phyloP scores from a whole-genome alignment of 2,329 filamentous ascomycete species.

The Lachnellula willkommii region DNA sequence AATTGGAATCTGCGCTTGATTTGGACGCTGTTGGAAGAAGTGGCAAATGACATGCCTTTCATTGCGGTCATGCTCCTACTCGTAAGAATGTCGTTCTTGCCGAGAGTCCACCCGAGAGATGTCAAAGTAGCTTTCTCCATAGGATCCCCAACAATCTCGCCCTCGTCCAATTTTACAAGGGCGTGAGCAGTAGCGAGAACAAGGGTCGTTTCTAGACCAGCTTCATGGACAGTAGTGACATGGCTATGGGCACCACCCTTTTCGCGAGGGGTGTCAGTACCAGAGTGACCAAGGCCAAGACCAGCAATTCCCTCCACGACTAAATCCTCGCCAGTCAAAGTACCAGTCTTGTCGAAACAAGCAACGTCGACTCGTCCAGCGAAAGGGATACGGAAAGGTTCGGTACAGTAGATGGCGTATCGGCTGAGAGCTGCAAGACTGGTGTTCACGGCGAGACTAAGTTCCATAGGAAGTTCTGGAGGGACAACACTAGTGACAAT shows the following conservation, averaged over 20 bases:
- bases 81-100: constrained; percentile 76
- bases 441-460: constrained; percentile 95
- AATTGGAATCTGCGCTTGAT: constrained; percentile 98
- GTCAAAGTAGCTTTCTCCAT: constrained; percentile 96
- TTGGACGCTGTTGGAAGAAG: constrained; percentile 71
- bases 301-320: constrained; percentile 97
- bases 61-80: constrained; percentile 53
- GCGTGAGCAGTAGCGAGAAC: constrained; percentile 94
- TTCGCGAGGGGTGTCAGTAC: constrained; percentile 60
- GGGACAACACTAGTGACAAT: constrained; percentile 97
- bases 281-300: constrained; percentile 64
- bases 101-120: constrained; percentile 89
- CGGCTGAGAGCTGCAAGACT: constrained; percentile 91
- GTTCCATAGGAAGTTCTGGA: constrained; percentile 97
- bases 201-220: constrained; percentile 77
- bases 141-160: constrained; percentile 93
- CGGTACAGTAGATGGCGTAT: constrained; percentile 96
- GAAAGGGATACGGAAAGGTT: constrained; percentile 96
- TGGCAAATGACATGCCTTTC: constrained; percentile 40
- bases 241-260: constrained; percentile 77
- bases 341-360: constrained; percentile 98
- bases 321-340: constrained; percentile 89
- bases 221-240: constrained; percentile 64
- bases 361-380: constrained; percentile 93
- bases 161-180: constrained; percentile 91